Evolutionary conservation across 2,329 filamentous ascomycete species (phyloP), one percentile per base, ranked within the genome.

Genomic region (Fusarium incarnatum): DNA sequence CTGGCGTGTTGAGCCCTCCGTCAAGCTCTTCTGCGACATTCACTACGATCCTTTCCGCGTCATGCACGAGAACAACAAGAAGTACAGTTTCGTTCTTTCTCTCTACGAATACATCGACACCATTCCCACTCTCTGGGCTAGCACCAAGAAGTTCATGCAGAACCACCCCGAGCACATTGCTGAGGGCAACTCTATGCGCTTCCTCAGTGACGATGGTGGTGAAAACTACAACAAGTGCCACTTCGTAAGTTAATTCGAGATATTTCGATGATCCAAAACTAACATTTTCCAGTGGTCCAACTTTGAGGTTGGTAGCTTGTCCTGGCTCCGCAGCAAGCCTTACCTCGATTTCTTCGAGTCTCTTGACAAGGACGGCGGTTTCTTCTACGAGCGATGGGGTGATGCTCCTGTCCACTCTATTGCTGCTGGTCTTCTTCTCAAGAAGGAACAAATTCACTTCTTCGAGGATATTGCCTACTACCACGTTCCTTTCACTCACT

Each of bases 391-490:
- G 83, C 91, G 95, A 75, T 99, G 95, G 95, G 95, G 95, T 64
- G 95, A 99, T 81, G 96, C 96, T 8, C 96, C 96, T 0, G 94
- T 99, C 8, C 96, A 99, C 83, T 98, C 95, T n/a, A 98, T 99
- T 73, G 96, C 93, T 16, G 96, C 96, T 5, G 88, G 88, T 65
- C 84, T 99, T 42, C 87, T 98, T 81, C 86, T 99, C 70, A 91
- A 92, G 81, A 98, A 97, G 84, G 92, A 96, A 52, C 91, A 99
- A 80, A 90, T 99, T 68, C 96, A 99, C 81, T 99, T 99, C 85
- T 99, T 98, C 86, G 93, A 99, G 81, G 95, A 99, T 77, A 99
- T 99, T 76, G 95, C 93, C 64, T 99, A 99, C 83, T 98, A 94
- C 82, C 96, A 99, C 79, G 92, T 98, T 25, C 96, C 96, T 23